Conservation (phyloP, 176 grass and related monocot species). For the Phyllostachys edulis region DNA sequence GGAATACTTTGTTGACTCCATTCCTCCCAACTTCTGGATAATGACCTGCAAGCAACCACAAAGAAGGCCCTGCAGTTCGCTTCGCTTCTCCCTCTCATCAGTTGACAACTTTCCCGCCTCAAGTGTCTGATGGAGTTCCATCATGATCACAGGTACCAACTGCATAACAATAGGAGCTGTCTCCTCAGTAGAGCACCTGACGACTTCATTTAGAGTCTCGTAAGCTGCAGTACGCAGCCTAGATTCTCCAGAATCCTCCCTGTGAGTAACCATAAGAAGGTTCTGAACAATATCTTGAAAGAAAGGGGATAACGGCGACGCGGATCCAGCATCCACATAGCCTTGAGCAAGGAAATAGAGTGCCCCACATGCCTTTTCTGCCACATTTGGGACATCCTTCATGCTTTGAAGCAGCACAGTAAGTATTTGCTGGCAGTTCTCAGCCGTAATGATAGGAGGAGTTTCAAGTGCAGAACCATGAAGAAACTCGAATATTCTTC, state of each 20-base stretch:
- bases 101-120: conserved; percentile 65
- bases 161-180: conserved; percentile 74
- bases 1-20: conserved; percentile 71
- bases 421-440: conserved; percentile 76
- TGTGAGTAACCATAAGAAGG: conserved; percentile 74
- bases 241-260: conserved; percentile 70
- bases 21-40: conserved; percentile 75
- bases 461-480: conserved; percentile 80
- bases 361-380: conserved; percentile 83
- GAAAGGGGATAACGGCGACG: conserved; percentile 66
- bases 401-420: conserved; percentile 81
- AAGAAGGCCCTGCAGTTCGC: conserved; percentile 74
- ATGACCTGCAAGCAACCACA: conserved; percentile 85
- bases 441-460: conserved; percentile 60
- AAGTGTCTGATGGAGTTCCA: conserved; percentile 76
- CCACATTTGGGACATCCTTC: conserved; percentile 94
- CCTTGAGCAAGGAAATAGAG: conserved; percentile 89
- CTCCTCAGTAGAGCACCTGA: conserved; percentile 73
- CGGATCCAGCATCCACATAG: conserved; percentile 65
- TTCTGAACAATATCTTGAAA: conserved; percentile 82
- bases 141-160: conserved; percentile 74
- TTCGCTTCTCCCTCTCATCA: conserved; percentile 83
- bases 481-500: conserved; percentile 92
- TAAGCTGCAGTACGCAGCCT: conserved; percentile 76
- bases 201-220: conserved; percentile 84